These are phyloP conservation scores for Lavandula angustifolia DNA, from an alignment of 257 asterid species.

Conservation along the genomic window DNA sequence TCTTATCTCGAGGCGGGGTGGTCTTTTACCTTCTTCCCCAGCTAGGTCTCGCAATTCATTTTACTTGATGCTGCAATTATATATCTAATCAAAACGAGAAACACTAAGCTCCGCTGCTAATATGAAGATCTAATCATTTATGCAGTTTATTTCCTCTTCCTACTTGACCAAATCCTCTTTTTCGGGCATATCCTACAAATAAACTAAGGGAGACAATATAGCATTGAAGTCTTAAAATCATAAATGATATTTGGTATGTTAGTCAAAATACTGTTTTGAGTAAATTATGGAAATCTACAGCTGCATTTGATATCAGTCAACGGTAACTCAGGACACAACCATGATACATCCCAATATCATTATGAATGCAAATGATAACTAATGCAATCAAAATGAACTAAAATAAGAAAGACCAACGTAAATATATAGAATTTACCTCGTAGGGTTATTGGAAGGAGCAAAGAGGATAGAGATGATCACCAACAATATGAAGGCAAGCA, in stretches of 20 bases:
- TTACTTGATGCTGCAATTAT: not conserved
- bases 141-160: not conserved
- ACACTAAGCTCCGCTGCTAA: not conserved
- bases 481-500: conserved; percentile 73
- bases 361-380: not conserved
- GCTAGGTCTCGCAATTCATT: conserved; percentile 1
- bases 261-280: not conserved
- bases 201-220: not conserved
- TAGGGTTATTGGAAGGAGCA: conserved; percentile 91
- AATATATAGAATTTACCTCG: conserved; percentile 54
- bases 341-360: not conserved
- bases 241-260: conserved; percentile 8
- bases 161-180: not conserved
- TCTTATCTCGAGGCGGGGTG: too few species aligned
- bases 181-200: not conserved
- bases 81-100: not conserved
- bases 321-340: not conserved
- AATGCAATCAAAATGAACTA: conserved; percentile 14
- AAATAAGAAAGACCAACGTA: not conserved
- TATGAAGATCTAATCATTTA: not conserved
- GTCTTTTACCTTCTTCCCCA: too few species aligned
- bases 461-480: conserved; percentile 79
- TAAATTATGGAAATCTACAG: not conserved
- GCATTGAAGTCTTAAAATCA: not conserved
- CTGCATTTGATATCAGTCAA: conserved; percentile 6